These are phyloP conservation scores for Ramaria sp. DNA, from an alignment of 768 basidiomycete genomes.

Conservation along the genomic window DNA sequence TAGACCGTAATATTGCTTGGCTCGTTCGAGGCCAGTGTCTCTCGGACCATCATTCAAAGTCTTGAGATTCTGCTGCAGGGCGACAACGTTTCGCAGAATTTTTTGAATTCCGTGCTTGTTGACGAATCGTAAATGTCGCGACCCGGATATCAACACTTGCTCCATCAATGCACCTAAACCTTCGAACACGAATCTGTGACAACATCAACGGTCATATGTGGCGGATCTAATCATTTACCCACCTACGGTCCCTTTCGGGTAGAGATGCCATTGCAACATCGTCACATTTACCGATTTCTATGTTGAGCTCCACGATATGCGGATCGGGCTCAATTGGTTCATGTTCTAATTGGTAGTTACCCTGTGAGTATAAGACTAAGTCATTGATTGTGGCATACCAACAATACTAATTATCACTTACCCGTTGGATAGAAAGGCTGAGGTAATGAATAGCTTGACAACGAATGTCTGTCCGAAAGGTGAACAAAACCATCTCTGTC, in stretches of 20 bases:
- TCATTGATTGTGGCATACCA: neutral
- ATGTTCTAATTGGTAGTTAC: slow-evolving; percentile 70
- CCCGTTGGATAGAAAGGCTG: slow-evolving; percentile 67
- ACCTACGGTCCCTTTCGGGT: slow-evolving; percentile 58
- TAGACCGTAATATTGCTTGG: slow-evolving; percentile 71
- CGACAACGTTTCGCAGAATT: slow-evolving; percentile 79
- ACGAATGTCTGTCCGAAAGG: slow-evolving; percentile 78
- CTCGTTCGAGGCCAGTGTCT: slow-evolving; percentile 62
- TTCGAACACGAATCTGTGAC: slow-evolving; percentile 68
- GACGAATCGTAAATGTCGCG: slow-evolving; percentile 53
- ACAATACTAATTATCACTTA: slow-evolving; percentile 23
- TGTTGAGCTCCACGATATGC: slow-evolving; percentile 76
- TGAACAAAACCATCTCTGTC: slow-evolving; percentile 76
- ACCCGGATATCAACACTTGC: slow-evolving; percentile 65
- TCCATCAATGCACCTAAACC: slow-evolving; percentile 83
- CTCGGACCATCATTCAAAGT: slow-evolving; percentile 51
- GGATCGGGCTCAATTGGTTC: slow-evolving; percentile 90
- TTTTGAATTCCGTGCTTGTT: slow-evolving; percentile 77
- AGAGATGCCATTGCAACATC: slow-evolving; percentile 55
- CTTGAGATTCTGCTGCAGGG: slow-evolving; percentile 85
- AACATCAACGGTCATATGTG: slow-evolving; percentile 7
- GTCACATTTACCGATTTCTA: slow-evolving; percentile 65
- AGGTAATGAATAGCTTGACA: slow-evolving; percentile 77
- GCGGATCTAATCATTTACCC: slow-evolving; percentile 18
- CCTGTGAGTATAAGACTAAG: slow-evolving; percentile 35